Evolutionary conservation across 2,329 filamentous ascomycete species (phyloP), one percentile per base, ranked within the genome.

Genomic region (Teratosphaeria zuluensis): DNA sequence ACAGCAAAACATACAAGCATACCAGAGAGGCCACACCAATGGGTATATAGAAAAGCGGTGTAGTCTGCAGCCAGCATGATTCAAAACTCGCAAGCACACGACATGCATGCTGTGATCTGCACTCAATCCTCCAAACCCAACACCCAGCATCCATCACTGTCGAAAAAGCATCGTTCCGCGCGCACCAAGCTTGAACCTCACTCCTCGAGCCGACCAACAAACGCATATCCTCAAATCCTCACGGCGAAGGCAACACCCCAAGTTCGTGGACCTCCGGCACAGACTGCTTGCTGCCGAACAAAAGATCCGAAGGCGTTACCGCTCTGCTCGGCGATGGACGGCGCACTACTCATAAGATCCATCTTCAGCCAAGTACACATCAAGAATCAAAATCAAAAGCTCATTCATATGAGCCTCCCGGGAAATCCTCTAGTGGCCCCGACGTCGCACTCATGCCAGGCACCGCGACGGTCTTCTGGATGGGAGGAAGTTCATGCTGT

Each of bases 391-490:
- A 48, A 21, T 21, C 16, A 21, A 21, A 48, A 21, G 42, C 16
- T 56, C 54, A 56, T 30, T 35, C 19, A 21, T n/a, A 53, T 51
- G 51, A 32, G 52, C 57, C 59, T 24, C 61, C 62, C 33, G 63
- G 64, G 54, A 66, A 70, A 55, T 70, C 68, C 46, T 70, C 65
- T 12, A 71, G 59, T 11, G 69, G 69, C 5, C 69, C 69, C 19
- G 64, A 67, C 11, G 69, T 71, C 4, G 69, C 69, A 54, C 64
- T 65, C 69, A 71, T 71, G 24, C 67, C 68, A 2, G 67, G 67
- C 31, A 66, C 65, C 16, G 61, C 59, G 14, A 53, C 33, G 4
- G 59, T 57, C 31, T 58, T 32, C 32, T 60, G 59, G 51, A 70
- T 58, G 24, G 61, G 56, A 12, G 64, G 63, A 6, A 48, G 42